These are phyloP conservation scores for Elongisporangium undulatum DNA, from an alignment of 352 stramenopile genomes.

Conservation along the genomic window DNA sequence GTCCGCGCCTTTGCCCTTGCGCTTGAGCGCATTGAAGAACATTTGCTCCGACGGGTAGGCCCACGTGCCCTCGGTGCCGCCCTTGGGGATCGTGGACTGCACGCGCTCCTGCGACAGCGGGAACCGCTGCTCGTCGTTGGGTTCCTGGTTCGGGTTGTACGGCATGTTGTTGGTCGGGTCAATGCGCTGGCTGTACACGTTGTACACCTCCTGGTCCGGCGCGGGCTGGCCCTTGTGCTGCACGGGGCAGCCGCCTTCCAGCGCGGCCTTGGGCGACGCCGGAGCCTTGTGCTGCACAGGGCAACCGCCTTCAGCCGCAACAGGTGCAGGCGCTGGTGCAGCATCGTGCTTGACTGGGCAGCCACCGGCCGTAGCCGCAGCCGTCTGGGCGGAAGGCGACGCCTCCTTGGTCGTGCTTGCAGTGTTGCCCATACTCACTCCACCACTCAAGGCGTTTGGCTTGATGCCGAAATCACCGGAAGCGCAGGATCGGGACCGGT, in stretches of 20 bases:
- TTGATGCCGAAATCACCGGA: neutral
- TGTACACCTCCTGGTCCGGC: conserved; percentile 83
- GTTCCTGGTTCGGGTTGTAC: conserved; percentile 93
- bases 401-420: conserved; percentile 31
- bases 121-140: conserved; percentile 86
- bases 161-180: conserved; percentile 99
- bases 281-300: conserved; percentile 63
- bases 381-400: conserved; percentile 6
- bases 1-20: conserved; percentile 97
- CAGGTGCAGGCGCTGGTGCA: conserved; percentile 6
- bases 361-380: conserved; percentile 8
- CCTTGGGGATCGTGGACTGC: conserved; percentile 95
- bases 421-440: conserved; percentile 55
- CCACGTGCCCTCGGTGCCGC: conserved; percentile 94
- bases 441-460: neutral
- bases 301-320: conserved; percentile 41
- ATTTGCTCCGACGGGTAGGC: conserved; percentile 98
- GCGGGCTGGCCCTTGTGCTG: conserved; percentile 23
- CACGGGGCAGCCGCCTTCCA: conserved; percentile 52
- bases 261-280: conserved; percentile 9
- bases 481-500: neutral
- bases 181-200: conserved; percentile 96
- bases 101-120: conserved; percentile 92
- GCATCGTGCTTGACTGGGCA: conserved; percentile 59
- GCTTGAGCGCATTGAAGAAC: conserved; percentile 98